Evolutionary conservation across 2,329 filamentous ascomycete species (phyloP), one percentile per base, ranked within the genome.

Genomic region (Colletotrichum sp.): DNA sequence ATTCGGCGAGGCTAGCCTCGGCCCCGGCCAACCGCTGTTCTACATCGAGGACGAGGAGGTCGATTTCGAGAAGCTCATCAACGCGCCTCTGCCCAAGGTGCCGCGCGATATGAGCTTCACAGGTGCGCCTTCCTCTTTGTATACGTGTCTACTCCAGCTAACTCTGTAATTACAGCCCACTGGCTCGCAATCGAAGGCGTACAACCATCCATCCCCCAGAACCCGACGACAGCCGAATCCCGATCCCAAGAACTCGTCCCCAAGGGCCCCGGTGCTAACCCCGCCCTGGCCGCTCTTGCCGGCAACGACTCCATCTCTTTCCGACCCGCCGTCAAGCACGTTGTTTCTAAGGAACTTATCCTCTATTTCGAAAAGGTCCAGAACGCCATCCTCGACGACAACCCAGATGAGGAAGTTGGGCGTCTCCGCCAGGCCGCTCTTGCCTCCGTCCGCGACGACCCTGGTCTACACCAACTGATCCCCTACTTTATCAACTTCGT

Each of bases 21-120:
- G 97, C 0, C 96, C 96, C 16, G 96, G 96, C 12, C 97, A 99
- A 85, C 96, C 96, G 69, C 88, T 99, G 26, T 99, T 96, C 86
- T 99, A 99, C 84, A 94, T 99, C 49, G 97, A 99, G 82, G 97
- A 99, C 83, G 97, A 99, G 83, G 97, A 99, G 88, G 94, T 99
- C 71, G 97, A 99, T 85, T 99, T 99, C 83, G 97, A 99, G 88
- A 99, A 99, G 88, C 89, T 99, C 79, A 98, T 99, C 84, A 99
- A 99, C 86, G 96, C 96, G 78, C 95, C 97, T 6, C 86, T 99
- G 79, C 97, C 97, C 30, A 98, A 98, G 85, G 96, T 99, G 34
- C 97, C 97, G 39, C 91, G 96, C 66, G 97, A 99, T 84, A 94
- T 97, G 81, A 95, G 93, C 77, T 96, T 98, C 82, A 99, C 96